Percentiles rank a stretch among this genome's conserved stretches.
phyloP scores from a whole-genome alignment of 2,329 filamentous ascomycete genomes.

The Didymella keratinophila region DNA sequence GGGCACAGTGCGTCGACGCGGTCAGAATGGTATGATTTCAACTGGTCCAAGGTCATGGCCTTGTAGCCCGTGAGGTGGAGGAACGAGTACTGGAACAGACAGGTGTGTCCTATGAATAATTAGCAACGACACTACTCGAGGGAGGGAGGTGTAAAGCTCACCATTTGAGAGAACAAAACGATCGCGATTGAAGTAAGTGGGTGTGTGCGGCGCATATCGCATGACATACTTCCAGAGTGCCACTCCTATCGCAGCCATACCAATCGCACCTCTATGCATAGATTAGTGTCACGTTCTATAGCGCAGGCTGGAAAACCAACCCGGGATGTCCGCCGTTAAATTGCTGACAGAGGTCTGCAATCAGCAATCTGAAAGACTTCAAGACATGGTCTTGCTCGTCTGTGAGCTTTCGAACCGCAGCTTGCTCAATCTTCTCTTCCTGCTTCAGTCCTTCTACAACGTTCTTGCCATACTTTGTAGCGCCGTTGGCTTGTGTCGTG shows the following conservation, averaged over 20 bases:
- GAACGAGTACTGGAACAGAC: constrained; percentile 63
- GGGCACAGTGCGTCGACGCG: constrained; percentile 61
- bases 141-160: constrained; percentile 13
- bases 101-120: constrained; percentile 55
- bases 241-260: constrained; percentile 68
- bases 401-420: constrained; percentile 30
- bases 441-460: constrained; percentile 32
- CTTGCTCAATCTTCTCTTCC: constrained; percentile 34
- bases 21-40: constrained; percentile 63
- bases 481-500: constrained; percentile 19
- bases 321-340: constrained; percentile 75
- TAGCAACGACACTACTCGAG: not conserved
- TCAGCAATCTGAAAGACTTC: constrained; percentile 67
- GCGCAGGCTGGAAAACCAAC: constrained; percentile 48
- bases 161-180: constrained; percentile 69
- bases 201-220: constrained; percentile 64
- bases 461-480: constrained; percentile 38
- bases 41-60: constrained; percentile 64
- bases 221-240: constrained; percentile 69
- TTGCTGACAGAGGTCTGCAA: constrained; percentile 74
- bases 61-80: constrained; percentile 63
- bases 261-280: constrained; percentile 60
- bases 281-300: constrained; percentile 9
- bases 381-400: constrained; percentile 61
- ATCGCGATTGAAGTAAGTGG: constrained; percentile 67